These are phyloP conservation scores for Tetradesmus lagerheimii DNA, from an alignment of 139 green algal species.

Conservation along the genomic window DNA sequence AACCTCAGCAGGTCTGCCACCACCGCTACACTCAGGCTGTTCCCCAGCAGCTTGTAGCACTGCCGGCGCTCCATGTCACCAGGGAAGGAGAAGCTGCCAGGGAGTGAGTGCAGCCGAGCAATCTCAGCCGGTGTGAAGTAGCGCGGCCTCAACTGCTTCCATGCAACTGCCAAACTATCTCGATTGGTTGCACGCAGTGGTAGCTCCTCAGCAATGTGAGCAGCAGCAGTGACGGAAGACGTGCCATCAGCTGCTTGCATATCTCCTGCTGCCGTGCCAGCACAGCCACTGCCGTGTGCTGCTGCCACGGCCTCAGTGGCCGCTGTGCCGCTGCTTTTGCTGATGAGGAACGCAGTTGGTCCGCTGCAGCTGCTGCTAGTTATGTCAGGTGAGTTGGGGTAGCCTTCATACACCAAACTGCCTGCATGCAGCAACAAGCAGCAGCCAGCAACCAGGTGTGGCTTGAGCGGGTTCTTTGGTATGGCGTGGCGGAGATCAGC, in stretches of 20 bases:
- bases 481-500: too few species aligned
- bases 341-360: not conserved
- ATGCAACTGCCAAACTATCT: conserved; percentile 15
- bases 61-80: conserved; percentile 56
- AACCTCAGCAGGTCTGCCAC: conserved; percentile 70
- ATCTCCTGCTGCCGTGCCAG: not conserved
- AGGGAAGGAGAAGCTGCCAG: conserved; percentile 74
- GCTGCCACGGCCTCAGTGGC: not conserved
- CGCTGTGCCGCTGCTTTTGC: not conserved
- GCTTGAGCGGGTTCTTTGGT: too few species aligned
- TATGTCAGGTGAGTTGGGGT: not conserved
- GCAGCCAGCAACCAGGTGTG: not conserved
- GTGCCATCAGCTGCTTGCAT: not conserved
- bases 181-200: not conserved
- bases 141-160: conserved; percentile 60
- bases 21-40: conserved; percentile 76
- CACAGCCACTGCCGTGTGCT: not conserved
- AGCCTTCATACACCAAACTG: conserved; percentile 14
- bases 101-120: conserved; percentile 78
- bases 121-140: conserved; percentile 82
- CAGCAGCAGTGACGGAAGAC: not conserved
- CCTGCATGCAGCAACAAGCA: too few species aligned
- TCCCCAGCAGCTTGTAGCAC: conserved; percentile 78
- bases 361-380: not conserved
- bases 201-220: not conserved